Conservation (phyloP, 495 filamentous ascomycete species). For the Oleoguttula mirabilis region DNA sequence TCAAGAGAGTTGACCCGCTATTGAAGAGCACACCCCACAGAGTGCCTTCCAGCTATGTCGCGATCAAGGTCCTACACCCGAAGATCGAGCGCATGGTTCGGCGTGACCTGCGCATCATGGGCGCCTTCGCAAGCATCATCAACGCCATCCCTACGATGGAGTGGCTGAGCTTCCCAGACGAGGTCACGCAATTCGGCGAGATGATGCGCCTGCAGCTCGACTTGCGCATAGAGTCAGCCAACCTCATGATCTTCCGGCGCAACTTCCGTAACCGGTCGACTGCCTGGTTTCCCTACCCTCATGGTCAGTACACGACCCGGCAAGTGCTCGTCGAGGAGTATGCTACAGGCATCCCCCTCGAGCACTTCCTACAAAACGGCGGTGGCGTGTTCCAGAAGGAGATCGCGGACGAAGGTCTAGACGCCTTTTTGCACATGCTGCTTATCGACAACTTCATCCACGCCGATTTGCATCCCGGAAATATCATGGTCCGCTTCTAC, state of each 20-base stretch:
- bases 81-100: constrained; percentile 77
- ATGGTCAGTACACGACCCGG: constrained; percentile 77
- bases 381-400: constrained; percentile 88
- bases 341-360: constrained; percentile 82
- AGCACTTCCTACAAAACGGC: constrained; percentile 78
- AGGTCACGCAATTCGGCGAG: constrained; percentile 84
- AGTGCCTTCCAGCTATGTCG: constrained; percentile 85
- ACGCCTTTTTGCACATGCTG: constrained; percentile 97
- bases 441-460: constrained; percentile 97
- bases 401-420: constrained; percentile 88
- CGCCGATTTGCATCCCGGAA: constrained; percentile 95
- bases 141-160: constrained; percentile 90
- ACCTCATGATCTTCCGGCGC: constrained; percentile 75
- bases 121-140: constrained; percentile 73
- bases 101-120: constrained; percentile 86
- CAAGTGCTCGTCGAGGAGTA: constrained; percentile 94
- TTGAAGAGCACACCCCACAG: constrained; percentile 75
- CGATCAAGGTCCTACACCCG: constrained; percentile 92
- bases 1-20: constrained; percentile 70
- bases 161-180: constrained; percentile 93
- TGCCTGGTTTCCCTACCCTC: constrained; percentile 92
- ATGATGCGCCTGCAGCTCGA: constrained; percentile 99
- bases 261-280: constrained; percentile 85
- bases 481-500: constrained; percentile 99
- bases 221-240: constrained; percentile 86